phyloP scores from a whole-genome alignment of 1,139 yeast species.

The Yamadazyma epiphylla region DNA sequence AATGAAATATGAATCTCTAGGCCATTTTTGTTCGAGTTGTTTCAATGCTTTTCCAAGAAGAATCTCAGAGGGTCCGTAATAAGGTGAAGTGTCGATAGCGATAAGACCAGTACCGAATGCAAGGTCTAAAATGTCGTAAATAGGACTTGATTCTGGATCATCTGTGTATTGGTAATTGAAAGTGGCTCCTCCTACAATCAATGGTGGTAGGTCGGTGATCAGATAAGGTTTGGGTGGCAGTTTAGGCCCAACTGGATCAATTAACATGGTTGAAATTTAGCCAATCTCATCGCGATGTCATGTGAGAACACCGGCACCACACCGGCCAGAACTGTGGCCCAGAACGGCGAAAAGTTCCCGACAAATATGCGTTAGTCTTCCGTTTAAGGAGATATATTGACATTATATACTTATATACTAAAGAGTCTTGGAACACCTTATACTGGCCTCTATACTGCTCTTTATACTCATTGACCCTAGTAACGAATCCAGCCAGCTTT shows the following conservation, averaged over 20 bases:
- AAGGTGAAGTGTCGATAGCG: conserved; percentile 89
- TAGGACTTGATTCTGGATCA: conserved; percentile 58
- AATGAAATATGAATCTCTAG: conserved; percentile 63
- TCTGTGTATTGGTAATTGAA: conserved; percentile 74
- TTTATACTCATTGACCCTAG: too few relatives aligned
- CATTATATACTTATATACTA: too few relatives aligned
- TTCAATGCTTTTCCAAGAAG: conserved; percentile 66
- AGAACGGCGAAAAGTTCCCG: too few relatives aligned
- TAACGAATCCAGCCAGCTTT: too few relatives aligned
- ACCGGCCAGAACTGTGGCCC: too few relatives aligned
- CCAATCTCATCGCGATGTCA: conserved; percentile 1
- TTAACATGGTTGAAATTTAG: conserved; percentile 1
- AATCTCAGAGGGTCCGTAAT: conserved; percentile 85
- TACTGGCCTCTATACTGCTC: too few relatives aligned
- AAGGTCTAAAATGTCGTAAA: conserved; percentile 48
- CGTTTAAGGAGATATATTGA: too few relatives aligned
- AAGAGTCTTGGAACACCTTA: too few relatives aligned
- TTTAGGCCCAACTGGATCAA: conserved; percentile 15
- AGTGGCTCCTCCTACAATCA: conserved; percentile 83
- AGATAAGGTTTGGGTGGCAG: conserved; percentile 18
- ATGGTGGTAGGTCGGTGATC: conserved; percentile 45
- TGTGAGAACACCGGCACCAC: too few relatives aligned
- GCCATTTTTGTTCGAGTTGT: conserved; percentile 34
- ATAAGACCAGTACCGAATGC: conserved; percentile 69
- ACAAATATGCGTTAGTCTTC: too few relatives aligned